phyloP scores from a whole-genome alignment of 164 flowering plant genomes.

The Vitis rupestris region DNA sequence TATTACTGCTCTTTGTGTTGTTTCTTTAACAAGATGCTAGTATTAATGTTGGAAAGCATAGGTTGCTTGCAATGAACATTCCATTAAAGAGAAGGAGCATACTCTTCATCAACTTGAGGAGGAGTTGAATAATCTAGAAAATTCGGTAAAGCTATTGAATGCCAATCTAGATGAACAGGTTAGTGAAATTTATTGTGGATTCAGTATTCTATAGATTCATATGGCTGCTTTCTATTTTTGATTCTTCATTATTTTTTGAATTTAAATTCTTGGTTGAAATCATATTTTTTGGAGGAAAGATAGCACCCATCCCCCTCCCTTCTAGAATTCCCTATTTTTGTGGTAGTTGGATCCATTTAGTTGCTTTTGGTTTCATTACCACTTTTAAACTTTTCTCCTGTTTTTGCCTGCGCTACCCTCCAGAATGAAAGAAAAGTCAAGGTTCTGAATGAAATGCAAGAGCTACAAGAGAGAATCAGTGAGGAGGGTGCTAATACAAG shows the following conservation, averaged over 20 bases:
- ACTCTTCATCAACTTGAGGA: background rate
- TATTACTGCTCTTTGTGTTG: background rate
- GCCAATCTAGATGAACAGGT: constrained; percentile 28
- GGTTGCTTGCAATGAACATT: background rate
- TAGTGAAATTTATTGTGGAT: background rate
- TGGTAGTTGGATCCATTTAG: background rate
- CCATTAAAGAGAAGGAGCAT: background rate
- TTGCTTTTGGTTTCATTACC: background rate
- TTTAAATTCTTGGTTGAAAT: background rate
- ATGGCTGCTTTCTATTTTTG: background rate
- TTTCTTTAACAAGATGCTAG: too few relatives aligned
- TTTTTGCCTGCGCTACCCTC: background rate
- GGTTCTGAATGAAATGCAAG: constrained; percentile 25
- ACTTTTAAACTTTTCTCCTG: background rate
- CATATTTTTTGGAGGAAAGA: background rate
- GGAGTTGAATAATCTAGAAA: background rate
- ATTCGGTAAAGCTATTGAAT: background rate
- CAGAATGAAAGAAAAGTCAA: constrained; percentile 30
- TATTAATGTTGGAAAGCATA: too few relatives aligned
- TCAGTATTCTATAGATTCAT: background rate
- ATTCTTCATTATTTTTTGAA: background rate
- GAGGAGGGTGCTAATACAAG: constrained; percentile 20
- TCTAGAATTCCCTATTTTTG: background rate
- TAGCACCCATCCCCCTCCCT: background rate
- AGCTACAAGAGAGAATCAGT: constrained; percentile 28